Evolutionary conservation across 768 basidiomycete species (phyloP), one percentile per base, ranked within the genome.

Genomic region (Amanita inopinata): DNA sequence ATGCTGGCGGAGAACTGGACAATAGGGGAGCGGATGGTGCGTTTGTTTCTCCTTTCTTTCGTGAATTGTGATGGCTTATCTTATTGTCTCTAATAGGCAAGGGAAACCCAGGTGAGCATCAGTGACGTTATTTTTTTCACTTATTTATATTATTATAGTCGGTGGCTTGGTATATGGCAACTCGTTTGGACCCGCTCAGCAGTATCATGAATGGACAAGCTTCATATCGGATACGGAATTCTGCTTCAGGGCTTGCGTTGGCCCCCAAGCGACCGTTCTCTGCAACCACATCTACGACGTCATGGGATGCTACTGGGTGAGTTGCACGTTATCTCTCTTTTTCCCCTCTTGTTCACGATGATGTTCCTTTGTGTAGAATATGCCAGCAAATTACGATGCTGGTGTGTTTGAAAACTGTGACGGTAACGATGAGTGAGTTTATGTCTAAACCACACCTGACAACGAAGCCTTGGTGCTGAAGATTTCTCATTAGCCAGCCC

Each of bases 131-230:
- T 20, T 14, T n/a, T 11, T 15, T 19, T 46, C 65, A 61, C 65
- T 46, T 19, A 43, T 28, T 18, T 30, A 30, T 34, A 39, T 46
- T 43, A 55, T 54, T 35, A 5, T 45, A 72, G 80, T 83, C 20
- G 86, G 86, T 50, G 84, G 78, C 27, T 62, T 88, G 8, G 52
- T 86, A 22, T 89, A 76, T 58, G 78, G 82, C 1, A 79, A 73
- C 51, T 64, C 63, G 6, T 83, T 80, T 54, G 71, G 75, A 14
- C 48, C 51, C 5, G 54, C 46, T 14, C 55, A 55, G 28, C 64
- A 89, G 57, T 72, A 83, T 56, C 80, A 84, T 51, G 82, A 89
- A 56, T 92, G 90, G 89, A 88, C 83, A 33, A 76, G 71, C 59
- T 90, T 89, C 65, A 78, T 89, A 51, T 86, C 84, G 15, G 73